Percentiles rank a stretch among this genome's conserved stretches.
phyloP scores from a whole-genome alignment of 352 stramenopile genomes.

The Phytophthora podocarpi region DNA sequence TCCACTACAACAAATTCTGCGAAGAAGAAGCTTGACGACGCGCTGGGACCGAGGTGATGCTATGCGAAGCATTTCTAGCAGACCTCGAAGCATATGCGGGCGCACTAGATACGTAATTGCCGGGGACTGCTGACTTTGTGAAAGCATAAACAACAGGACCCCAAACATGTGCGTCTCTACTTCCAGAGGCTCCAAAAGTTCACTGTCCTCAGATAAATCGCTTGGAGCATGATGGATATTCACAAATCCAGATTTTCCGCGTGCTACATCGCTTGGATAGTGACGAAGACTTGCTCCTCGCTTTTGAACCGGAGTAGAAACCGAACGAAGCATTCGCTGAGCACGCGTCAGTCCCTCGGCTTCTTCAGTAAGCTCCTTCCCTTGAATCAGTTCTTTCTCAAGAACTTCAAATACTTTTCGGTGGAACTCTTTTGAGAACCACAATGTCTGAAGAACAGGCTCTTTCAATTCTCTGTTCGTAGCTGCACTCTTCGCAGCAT shows the following conservation, averaged over 20 bases:
- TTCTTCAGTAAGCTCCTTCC: slow-evolving; percentile 70
- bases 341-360: slow-evolving; percentile 77
- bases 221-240: slow-evolving; percentile 41
- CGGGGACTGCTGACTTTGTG: slow-evolving; percentile 68
- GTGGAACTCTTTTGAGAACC: slow-evolving; percentile 89
- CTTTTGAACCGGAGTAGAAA: slow-evolving; percentile 77
- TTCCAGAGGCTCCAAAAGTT: slow-evolving; percentile 76
- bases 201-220: slow-evolving; percentile 38
- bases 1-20: slow-evolving; percentile 73
- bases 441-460: slow-evolving; percentile 78
- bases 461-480: slow-evolving; percentile 77
- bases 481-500: slow-evolving; percentile 78
- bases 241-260: slow-evolving; percentile 47
- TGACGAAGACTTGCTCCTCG: slow-evolving; percentile 49
- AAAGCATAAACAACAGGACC: slow-evolving; percentile 81
- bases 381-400: slow-evolving; percentile 78
- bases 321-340: slow-evolving; percentile 83
- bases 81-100: slow-evolving; percentile 65
- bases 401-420: slow-evolving; percentile 88
- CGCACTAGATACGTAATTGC: slow-evolving; percentile 65
- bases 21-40: slow-evolving; percentile 83
- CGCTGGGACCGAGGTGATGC: slow-evolving; percentile 80
- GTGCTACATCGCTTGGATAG: slow-evolving; percentile 49
- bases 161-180: slow-evolving; percentile 76
- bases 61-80: slow-evolving; percentile 79